Evolutionary conservation across 208 protist species (phyloP), one percentile per base, ranked within the genome.

Genomic region (Wallacemonas sp.): DNA sequence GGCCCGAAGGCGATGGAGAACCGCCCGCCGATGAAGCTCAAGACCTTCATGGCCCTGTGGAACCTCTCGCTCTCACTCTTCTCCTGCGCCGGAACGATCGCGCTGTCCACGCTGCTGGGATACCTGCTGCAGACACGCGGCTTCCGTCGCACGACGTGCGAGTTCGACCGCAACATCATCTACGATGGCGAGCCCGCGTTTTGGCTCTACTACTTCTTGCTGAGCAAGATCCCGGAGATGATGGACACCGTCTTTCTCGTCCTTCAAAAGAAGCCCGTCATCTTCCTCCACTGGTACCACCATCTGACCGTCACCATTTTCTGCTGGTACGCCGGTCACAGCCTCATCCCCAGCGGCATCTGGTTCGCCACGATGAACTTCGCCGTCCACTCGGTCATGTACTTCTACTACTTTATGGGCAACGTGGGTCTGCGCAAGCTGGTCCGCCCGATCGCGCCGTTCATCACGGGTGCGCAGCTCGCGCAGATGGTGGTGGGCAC

Each of bases 341-440:
- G 49, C 0, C 38, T 70, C 0, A 85, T 88, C 17, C 64, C 73
- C 9, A 73, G 74, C 52, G 90, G 92, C 24, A 26, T 96, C 24
- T 92, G 78, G 72, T 98, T 97, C 64, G 76, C 87, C 19, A 63
- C 77, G 11, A 98, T 98, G 92, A 99, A 99, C 74, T 95, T 93
- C 75, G 61, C 52, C 19, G 95, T 98, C 30, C 97, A 98, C 83
- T 76, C 90, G 12, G 67, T 98, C 76, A 98, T 98, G 96, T 99
- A 99, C 76, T 78, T 85, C 8, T 99, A 98, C 73, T 98, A 98
- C 79, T 94, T 93, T 49, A 30, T 96, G n/a, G 72, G 72, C 49
- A 78, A 78, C 1, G 46, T 77, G 16, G 85, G 87, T 3, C 33
- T 78, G 30, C 76, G 81, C 56, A 67, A 74, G 62, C 8, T 85